Evolutionary conservation across 2,329 filamentous ascomycete genomes (phyloP).

Genomic region (Aspergillus chevalieri): DNA sequence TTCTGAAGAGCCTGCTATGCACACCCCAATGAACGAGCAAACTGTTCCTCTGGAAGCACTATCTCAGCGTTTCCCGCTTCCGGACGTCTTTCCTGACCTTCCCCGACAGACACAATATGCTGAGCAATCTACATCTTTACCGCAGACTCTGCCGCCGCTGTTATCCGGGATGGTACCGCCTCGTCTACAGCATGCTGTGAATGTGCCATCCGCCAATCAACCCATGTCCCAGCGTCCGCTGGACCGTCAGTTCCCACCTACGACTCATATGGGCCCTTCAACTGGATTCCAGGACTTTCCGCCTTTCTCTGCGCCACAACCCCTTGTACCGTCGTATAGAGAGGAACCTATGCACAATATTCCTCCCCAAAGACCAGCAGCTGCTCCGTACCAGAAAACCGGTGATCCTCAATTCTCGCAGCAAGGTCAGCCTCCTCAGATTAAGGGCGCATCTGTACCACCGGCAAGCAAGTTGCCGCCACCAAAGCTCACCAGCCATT

Average conservation of each 20-base stretch:
- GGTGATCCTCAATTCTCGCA: slow-evolving; percentile 41
- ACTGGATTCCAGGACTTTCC: slow-evolving; percentile 14
- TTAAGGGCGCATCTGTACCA: slow-evolving; percentile 45
- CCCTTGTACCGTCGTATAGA: slow-evolving; percentile 15
- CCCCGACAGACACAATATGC: slow-evolving; percentile 27
- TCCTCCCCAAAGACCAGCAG: slow-evolving; percentile 18
- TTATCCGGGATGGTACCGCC: slow-evolving; percentile 7
- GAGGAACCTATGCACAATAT: slow-evolving; percentile 11
- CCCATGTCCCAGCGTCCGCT: slow-evolving; percentile 6
- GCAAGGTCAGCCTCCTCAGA: slow-evolving; percentile 24
- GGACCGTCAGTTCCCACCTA: slow-evolving; percentile 6
- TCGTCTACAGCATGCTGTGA: slow-evolving; percentile 7
- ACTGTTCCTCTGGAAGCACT: slow-evolving; percentile 53
- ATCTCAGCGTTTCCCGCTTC: slow-evolving; percentile 46
- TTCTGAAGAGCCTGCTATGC: slow-evolving; percentile 22
- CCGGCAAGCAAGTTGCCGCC: slow-evolving; percentile 53
- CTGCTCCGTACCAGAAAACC: slow-evolving; percentile 43
- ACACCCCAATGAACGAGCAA: slow-evolving; percentile 33
- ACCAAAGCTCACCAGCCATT: slow-evolving; percentile 53
- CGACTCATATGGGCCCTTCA: slow-evolving; percentile 15
- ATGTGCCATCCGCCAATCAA: slow-evolving; percentile 4
- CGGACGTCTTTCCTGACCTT: slow-evolving; percentile 38
- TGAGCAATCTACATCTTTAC: slow-evolving; percentile 26
- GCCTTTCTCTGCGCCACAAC: slow-evolving; percentile 17
- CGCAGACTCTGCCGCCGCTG: slow-evolving; percentile 13